phyloP scores from a whole-genome alignment of 2,329 filamentous ascomycete genomes.

The Scedosporium aurantiacum region DNA sequence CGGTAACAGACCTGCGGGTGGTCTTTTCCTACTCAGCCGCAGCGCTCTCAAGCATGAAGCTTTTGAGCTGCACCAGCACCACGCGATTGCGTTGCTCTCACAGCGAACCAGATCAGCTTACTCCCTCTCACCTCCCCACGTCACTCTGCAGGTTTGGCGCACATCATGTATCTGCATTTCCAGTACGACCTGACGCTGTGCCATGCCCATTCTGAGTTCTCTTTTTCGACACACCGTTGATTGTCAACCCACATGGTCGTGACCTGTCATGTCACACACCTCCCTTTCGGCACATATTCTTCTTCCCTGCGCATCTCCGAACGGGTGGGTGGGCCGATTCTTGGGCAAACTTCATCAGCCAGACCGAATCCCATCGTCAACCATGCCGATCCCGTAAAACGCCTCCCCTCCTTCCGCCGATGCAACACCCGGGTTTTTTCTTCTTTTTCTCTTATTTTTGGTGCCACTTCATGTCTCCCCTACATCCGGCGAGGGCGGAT shows the following conservation, averaged over 20 bases:
- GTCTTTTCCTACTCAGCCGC: background rate
- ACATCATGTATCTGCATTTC: background rate
- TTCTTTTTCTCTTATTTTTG: background rate
- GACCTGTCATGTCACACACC: background rate
- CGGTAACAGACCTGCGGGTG: background rate
- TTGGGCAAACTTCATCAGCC: background rate
- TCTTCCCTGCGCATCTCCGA: background rate
- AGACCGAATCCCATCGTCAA: background rate
- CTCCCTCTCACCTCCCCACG: background rate
- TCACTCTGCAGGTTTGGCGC: conserved; percentile 2
- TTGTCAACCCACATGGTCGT: background rate
- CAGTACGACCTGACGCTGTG: background rate
- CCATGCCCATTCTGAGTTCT: background rate
- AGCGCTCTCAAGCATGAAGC: background rate
- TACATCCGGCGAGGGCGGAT: background rate
- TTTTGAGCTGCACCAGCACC: background rate
- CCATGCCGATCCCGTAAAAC: background rate
- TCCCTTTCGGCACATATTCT: background rate
- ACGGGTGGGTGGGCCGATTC: background rate
- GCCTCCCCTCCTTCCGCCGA: background rate
- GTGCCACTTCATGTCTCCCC: background rate
- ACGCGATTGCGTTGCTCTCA: no score
- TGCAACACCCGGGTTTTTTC: background rate
- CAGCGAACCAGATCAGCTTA: background rate
- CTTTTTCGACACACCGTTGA: background rate